phyloP scores from a whole-genome alignment of 331 rosid genomes.

The Quercus tomentella region DNA sequence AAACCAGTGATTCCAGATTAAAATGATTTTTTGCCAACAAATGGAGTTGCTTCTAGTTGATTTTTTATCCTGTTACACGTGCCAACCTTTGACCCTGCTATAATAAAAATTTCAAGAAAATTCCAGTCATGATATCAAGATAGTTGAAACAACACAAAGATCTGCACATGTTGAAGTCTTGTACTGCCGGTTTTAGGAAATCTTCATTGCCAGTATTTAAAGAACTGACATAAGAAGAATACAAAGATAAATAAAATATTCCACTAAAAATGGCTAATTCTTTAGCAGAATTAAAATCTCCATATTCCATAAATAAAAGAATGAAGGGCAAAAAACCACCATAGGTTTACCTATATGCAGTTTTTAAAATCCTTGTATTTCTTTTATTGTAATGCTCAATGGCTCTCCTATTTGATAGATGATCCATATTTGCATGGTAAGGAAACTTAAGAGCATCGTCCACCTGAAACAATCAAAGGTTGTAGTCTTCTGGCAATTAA shows the following conservation, averaged over 20 bases:
- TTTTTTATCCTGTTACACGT: not conserved
- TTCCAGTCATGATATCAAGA: not conserved
- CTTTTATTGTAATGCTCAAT: conserved; percentile 45
- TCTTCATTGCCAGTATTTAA: conserved; percentile 52
- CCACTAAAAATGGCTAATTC: not conserved
- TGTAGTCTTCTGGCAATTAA: not conserved
- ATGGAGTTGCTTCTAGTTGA: not conserved
- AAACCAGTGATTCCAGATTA: conserved; percentile 9
- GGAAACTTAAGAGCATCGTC: conserved; percentile 52
- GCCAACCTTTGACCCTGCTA: not conserved
- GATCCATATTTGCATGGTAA: conserved; percentile 47
- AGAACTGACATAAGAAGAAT: conserved; percentile 35
- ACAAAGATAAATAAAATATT: not conserved
- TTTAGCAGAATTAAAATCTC: not conserved
- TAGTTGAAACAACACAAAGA: not conserved
- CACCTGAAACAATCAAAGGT: conserved; percentile 33
- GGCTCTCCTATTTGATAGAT: conserved; percentile 49
- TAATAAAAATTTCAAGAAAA: not conserved
- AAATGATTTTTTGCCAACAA: not conserved
- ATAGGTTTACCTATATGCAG: conserved; percentile 50
- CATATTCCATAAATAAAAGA: not conserved
- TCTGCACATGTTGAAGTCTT: conserved; percentile 58
- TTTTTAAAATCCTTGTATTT: conserved; percentile 52
- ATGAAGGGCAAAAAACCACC: conserved; percentile 5
- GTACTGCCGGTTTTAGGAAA: conserved; percentile 57